Evolutionary conservation across 495 filamentous ascomycete species (phyloP).

Genomic region (Aspergillus cavernicola): DNA sequence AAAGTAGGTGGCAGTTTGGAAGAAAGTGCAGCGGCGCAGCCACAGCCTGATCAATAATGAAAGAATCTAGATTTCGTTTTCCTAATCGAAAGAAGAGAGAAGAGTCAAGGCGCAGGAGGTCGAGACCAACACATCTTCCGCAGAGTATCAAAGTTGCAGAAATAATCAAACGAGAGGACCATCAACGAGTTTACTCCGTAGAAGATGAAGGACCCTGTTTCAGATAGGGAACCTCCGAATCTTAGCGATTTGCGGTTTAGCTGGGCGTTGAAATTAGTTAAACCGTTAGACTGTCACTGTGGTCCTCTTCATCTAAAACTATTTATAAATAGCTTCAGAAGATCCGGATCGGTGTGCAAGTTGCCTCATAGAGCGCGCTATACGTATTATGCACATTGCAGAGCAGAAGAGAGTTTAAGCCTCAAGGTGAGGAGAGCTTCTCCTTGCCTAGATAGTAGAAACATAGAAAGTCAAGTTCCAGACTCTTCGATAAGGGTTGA

Average conservation of each 20-base stretch:
- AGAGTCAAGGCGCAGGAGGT: neutral
- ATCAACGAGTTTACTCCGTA: too few relatives aligned
- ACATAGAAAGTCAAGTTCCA: too few relatives aligned
- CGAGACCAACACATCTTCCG: conserved; percentile 5
- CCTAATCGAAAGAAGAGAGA: conserved; percentile 1
- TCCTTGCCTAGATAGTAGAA: too few relatives aligned
- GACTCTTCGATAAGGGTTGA: too few relatives aligned
- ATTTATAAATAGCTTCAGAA: conserved; percentile 2
- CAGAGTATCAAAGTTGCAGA: neutral
- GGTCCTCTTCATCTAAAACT: neutral
- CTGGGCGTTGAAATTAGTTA: neutral
- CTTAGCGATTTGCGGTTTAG: conserved; percentile 4
- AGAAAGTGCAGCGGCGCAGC: conserved; percentile 9
- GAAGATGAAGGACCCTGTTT: conserved; percentile 16
- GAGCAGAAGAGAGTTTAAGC: too few relatives aligned
- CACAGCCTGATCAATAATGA: conserved; percentile 3
- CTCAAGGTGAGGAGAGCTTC: too few relatives aligned
- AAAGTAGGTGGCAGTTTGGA: conserved; percentile 1
- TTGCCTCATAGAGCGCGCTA: neutral
- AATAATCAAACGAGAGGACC: neutral
- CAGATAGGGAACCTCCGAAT: conserved; percentile 7
- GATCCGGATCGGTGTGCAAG: neutral
- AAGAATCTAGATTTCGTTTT: conserved; percentile 2
- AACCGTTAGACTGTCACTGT: too few relatives aligned
- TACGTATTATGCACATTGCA: too few relatives aligned